phyloP scores from a whole-genome alignment of 805 yeast genomes.

The Maudiozyma bulderi region DNA sequence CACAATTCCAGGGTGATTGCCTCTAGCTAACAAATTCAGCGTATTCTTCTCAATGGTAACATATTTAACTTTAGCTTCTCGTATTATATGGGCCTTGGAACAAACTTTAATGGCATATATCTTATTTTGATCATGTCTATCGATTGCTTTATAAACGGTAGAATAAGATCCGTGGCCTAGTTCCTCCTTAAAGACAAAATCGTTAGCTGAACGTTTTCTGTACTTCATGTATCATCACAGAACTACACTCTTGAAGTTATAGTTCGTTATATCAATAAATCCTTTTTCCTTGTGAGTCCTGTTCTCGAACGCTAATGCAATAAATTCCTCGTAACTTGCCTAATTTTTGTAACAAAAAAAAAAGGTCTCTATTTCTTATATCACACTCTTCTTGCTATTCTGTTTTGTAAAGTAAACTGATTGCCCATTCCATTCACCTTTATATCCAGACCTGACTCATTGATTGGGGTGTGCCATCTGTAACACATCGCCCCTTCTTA shows the following conservation, averaged over 20 bases:
- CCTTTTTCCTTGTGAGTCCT: too few relatives aligned
- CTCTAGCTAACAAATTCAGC: constrained; percentile 56
- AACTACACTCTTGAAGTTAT: not conserved
- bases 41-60: constrained; percentile 93
- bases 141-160: constrained; percentile 81
- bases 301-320: too few relatives aligned
- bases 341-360: too few relatives aligned
- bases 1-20: constrained; percentile 91
- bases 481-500: too few relatives aligned
- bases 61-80: constrained; percentile 89
- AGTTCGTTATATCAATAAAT: not conserved
- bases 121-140: constrained; percentile 37
- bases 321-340: too few relatives aligned
- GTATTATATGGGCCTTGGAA: constrained; percentile 84
- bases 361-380: too few relatives aligned
- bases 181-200: constrained; percentile 27
- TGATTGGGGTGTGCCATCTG: too few relatives aligned
- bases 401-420: too few relatives aligned
- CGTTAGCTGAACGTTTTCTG: constrained; percentile 27
- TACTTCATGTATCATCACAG: constrained; percentile 9
- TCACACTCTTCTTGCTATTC: too few relatives aligned
- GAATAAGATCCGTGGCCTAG: constrained; percentile 95
- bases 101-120: constrained; percentile 87
- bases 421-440: too few relatives aligned
- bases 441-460: too few relatives aligned